phyloP scores from a whole-genome alignment of 1,284 basidiomycete species.

The Farysia itapuensis region DNA sequence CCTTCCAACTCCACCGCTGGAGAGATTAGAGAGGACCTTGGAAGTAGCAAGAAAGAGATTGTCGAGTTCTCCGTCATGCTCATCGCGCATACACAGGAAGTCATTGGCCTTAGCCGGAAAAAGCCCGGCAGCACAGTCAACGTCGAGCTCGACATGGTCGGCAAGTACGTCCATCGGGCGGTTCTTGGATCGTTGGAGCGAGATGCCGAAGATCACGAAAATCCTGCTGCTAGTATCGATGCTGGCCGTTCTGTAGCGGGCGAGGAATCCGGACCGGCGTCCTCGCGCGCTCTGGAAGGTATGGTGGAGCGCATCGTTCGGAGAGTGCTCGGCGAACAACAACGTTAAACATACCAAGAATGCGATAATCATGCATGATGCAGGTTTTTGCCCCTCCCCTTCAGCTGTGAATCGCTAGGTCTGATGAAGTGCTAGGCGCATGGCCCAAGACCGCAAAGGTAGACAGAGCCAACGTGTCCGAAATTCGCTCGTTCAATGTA shows the following conservation, averaged over 20 bases:
- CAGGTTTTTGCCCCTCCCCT: too few species aligned
- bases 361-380: too few species aligned
- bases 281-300: conserved; percentile 27
- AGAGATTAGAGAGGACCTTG: conserved; percentile 23
- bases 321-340: conserved; percentile 34
- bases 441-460: too few species aligned
- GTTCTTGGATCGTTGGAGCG: conserved; percentile 38
- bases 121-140: conserved; percentile 55
- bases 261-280: conserved; percentile 10
- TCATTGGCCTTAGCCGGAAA: conserved; percentile 53
- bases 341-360: too few species aligned
- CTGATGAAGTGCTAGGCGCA: too few species aligned
- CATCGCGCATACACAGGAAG: conserved; percentile 58
- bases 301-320: conserved; percentile 40
- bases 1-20: conserved; percentile 39
- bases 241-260: conserved; percentile 19
- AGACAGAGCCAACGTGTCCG: too few species aligned
- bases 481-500: too few species aligned
- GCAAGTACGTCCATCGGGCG: conserved; percentile 57
- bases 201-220: conserved; percentile 17
- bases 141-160: conserved; percentile 59
- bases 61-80: conserved; percentile 59
- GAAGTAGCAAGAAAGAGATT: conserved; percentile 35
- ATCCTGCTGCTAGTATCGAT: conserved; percentile 16
- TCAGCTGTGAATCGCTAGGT: too few species aligned